Base-by-base conservation (phyloP, 2,329 filamentous ascomycete genomes). In the Neonectria magnoliae region DNA sequence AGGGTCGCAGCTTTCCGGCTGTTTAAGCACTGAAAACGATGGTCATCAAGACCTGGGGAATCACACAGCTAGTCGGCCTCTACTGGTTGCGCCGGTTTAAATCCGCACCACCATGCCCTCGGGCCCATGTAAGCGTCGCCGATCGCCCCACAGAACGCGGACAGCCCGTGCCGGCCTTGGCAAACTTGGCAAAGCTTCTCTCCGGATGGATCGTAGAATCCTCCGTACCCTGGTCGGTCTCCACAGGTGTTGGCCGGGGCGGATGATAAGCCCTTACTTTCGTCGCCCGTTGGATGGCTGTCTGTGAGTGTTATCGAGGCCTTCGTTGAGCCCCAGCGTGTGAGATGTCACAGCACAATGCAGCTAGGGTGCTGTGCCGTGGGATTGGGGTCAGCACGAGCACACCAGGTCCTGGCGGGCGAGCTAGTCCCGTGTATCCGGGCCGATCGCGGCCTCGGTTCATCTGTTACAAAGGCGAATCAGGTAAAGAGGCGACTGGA, bases 151-250 rank as follows among this genome's bases (percentile, higher is more conserved):
- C 44, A 38, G 22, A 31, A 58, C 36, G 33, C 56, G 56, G 56
- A 33, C 56, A 58, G 13, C n/a, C 56, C 56, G 56, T 50, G 45
- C 56, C 44, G 44, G 33, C 3, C 56, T 58, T 57, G 54, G 54
- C 54, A 25, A 47, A 38, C 54, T 57, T 58, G 56, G 56, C 56
- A 51, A 58, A 58, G 45, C 42, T 47, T 58, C 44, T 38, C 44
- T 50, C 16, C 22, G 14, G 45, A 31, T 31, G 56, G 54, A 48
- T 57, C n/a, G 29, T 42, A 57, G 27, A 20, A 42, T 18, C n/a
- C n/a, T 42, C 38, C 38, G 16, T 8, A n/a, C 38, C 38, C 38
- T 18, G 16, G 38, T 10, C 38, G 8, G 38, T 42, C n/a, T 7
- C 38, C 38, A 42, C 38, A 10, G 38, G 38, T 16, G 9, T 18